Evolutionary conservation across 345 rosid species (phyloP).

Genomic region (Aegle marmelos): DNA sequence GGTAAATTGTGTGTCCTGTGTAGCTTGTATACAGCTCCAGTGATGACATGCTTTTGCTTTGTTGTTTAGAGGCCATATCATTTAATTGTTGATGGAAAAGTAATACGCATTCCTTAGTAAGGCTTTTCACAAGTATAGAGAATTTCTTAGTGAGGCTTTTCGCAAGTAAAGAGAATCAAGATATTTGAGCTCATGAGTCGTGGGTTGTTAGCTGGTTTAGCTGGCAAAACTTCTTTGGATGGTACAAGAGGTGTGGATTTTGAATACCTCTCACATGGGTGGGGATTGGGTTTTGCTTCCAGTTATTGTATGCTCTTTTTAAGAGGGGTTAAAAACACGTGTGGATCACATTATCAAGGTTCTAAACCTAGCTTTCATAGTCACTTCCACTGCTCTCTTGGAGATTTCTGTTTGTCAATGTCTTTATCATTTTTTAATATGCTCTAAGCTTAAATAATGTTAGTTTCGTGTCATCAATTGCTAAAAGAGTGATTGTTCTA

Average conservation of each 20-base stretch:
- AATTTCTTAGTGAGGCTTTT: no score
- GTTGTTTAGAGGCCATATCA: not conserved
- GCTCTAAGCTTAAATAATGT: no score
- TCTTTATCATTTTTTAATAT: not conserved
- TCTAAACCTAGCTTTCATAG: not conserved
- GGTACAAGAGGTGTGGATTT: no score
- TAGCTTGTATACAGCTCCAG: not conserved
- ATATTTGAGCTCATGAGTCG: no score
- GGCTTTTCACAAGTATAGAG: no score
- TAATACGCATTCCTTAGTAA: not conserved
- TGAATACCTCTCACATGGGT: no score
- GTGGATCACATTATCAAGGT: not conserved
- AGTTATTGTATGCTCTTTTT: no score
- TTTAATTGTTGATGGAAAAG: not conserved
- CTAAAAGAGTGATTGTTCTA: not conserved
- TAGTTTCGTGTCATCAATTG: not conserved
- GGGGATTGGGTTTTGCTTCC: no score
- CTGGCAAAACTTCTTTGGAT: no score
- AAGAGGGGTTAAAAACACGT: accelerated
- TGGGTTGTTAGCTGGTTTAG: no score
- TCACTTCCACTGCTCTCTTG: not conserved
- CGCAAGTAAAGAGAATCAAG: no score
- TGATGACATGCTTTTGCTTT: not conserved
- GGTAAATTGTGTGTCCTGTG: not conserved
- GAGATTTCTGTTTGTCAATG: not conserved